These are phyloP conservation scores for Plantago elongata DNA, from an alignment of 257 asterid species.

Conservation along the genomic window DNA sequence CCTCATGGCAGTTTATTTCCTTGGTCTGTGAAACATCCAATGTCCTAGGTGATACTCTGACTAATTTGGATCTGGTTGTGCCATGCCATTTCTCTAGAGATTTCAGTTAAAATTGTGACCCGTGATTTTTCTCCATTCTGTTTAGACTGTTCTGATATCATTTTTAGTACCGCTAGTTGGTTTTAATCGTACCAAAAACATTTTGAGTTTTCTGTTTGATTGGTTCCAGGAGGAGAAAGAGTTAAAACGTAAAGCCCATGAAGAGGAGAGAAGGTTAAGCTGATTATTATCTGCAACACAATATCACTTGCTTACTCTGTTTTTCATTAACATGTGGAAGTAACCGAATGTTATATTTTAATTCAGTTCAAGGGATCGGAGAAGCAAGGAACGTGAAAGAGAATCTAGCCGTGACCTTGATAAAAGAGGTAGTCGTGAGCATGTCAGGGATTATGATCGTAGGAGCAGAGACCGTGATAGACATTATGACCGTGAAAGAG, in stretches of 20 bases:
- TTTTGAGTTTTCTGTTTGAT: slow-evolving; percentile 22
- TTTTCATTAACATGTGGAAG: not conserved
- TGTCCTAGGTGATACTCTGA: slow-evolving; percentile 44
- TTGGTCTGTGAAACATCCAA: slow-evolving; percentile 16
- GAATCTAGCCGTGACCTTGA: slow-evolving; percentile 73
- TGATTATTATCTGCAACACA: slow-evolving; percentile 5
- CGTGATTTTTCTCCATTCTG: slow-evolving; percentile 57
- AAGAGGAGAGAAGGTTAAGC: slow-evolving; percentile 76
- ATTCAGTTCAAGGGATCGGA: slow-evolving; percentile 66
- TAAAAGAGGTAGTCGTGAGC: slow-evolving; percentile 56
- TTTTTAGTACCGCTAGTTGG: not conserved
- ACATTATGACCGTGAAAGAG: slow-evolving; percentile 53
- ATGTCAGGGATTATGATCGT: slow-evolving; percentile 59
- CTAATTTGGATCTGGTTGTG: slow-evolving; percentile 58
- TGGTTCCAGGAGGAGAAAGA: slow-evolving; percentile 74
- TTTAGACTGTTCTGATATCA: not conserved
- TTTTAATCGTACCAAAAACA: slow-evolving; percentile 1
- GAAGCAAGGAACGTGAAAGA: slow-evolving; percentile 58
- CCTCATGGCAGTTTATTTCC: slow-evolving; percentile 18
- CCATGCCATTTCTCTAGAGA: slow-evolving; percentile 47
- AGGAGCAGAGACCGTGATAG: slow-evolving; percentile 67
- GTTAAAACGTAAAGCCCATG: slow-evolving; percentile 65
- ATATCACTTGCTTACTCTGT: not conserved
- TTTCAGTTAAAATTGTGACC: slow-evolving; percentile 49
- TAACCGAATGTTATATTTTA: slow-evolving; percentile 9